Base-by-base conservation (phyloP, 2,329 filamentous ascomycete species). In the Dothidotthia symphoricarpi region DNA sequence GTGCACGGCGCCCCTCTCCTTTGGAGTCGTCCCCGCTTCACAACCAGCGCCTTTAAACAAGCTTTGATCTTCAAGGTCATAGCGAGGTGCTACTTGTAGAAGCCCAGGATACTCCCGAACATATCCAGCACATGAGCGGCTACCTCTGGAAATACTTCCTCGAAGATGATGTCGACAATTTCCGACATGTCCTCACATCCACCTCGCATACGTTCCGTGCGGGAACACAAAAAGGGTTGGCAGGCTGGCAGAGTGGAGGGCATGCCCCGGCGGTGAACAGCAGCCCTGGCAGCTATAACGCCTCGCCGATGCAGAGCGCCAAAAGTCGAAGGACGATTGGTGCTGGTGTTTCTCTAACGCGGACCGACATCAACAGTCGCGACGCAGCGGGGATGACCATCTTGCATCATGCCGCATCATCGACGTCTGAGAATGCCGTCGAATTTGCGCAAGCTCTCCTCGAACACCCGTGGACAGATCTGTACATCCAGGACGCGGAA, bases 131-230 rank as follows among this genome's bases (percentile, higher is more conserved):
- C 82, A 93, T 97, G 91, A 97, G 88, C 84, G 85, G 89, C 75
- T 81, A 86, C 80, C 82, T 98, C 69, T 96, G 91, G 91, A 90
- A 89, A 79, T 88, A 81, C 69, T 97, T 91, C 69, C 85, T 94
- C 76, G 86, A 96, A 82, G 87, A 96, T 79, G 89, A 98, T 82
- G 86, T 95, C 82, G 90, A 95, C 68, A 82, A 75, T 66, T 97
- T 98, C 79, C 85, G 86, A 74, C 85, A 85, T 75, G 80, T 94
- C 65, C 79, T 98, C 78, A 83, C 83, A 63, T 81, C 81, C 68
- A 77, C 84, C 70, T 75, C 77, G 63, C 77, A 75, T 66, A 77
- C 73, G 62, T 63, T 75, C 47, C 78, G 80, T 55, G 61, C 72
- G 42, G 64, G 73, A 43, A 69, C 76, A 59, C 81, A 78, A 67